These are phyloP conservation scores for Cladophialophora yegresii DNA, from an alignment of 2,329 filamentous ascomycete species.

Conservation along the genomic window DNA sequence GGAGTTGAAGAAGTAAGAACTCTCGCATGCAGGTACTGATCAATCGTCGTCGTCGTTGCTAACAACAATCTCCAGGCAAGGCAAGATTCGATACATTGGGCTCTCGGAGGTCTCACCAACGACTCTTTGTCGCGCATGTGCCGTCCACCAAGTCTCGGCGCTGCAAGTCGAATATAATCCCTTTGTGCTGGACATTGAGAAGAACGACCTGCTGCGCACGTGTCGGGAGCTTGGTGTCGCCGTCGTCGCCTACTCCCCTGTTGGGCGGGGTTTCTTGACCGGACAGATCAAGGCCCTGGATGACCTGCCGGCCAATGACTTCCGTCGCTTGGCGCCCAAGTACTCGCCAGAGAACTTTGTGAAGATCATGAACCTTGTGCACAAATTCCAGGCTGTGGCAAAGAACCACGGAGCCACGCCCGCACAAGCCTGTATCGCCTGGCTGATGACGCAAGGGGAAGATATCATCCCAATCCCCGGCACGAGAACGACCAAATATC, in stretches of 20 bases:
- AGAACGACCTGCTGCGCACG: constrained; percentile 46
- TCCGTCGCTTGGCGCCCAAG: constrained; percentile 55
- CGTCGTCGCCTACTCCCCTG: constrained; percentile 70
- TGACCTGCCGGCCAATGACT: constrained; percentile 57
- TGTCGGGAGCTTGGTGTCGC: constrained; percentile 64
- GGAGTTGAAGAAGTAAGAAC: constrained; percentile 49
- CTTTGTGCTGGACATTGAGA: constrained; percentile 52
- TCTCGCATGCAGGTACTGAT: background rate
- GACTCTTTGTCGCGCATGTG: constrained; percentile 51
- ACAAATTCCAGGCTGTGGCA: constrained; percentile 60
- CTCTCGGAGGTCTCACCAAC: constrained; percentile 51
- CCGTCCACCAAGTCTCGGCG: constrained; percentile 51
- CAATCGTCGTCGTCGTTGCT: background rate
- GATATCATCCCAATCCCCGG: constrained; percentile 64
- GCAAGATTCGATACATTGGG: constrained; percentile 55
- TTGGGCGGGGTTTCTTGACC: constrained; percentile 62
- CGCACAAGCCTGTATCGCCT: constrained; percentile 62
- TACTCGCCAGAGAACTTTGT: constrained; percentile 66
- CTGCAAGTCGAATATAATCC: constrained; percentile 56
- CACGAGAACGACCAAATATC: constrained; percentile 51
- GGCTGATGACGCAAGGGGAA: constrained; percentile 47
- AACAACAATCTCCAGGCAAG: constrained; percentile 37
- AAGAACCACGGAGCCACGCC: constrained; percentile 54
- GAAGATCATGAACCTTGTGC: constrained; percentile 64
- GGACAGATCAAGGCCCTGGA: constrained; percentile 54